Conservation (phyloP, 306 rosid species). For the Citrullus mucosospermus region DNA sequence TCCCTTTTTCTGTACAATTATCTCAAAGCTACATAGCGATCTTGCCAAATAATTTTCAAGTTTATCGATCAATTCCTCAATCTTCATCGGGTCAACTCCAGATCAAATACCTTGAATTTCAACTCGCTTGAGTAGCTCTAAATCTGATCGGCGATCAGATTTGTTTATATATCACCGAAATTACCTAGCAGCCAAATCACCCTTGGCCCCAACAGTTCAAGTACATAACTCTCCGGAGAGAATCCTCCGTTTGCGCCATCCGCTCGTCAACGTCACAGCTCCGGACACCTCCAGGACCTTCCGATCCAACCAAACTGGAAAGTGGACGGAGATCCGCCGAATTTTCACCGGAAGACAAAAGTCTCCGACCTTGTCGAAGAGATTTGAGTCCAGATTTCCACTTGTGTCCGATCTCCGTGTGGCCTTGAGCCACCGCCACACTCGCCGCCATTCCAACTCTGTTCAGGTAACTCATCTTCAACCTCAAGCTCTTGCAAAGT, state of each 20-base stretch:
- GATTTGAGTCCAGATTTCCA: constrained; percentile 48
- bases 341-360: constrained; percentile 22
- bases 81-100: neutral
- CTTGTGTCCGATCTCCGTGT: constrained; percentile 42
- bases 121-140: neutral
- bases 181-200: constrained; percentile 17
- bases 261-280: constrained; percentile 24
- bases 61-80: neutral
- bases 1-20: neutral
- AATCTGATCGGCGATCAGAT: neutral
- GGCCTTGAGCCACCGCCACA: constrained; percentile 59
- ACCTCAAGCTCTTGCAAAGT: neutral
- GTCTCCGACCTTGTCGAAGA: constrained; percentile 29
- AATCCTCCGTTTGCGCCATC: constrained; percentile 49
- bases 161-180: neutral
- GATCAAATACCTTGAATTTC: neutral
- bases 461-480: constrained; percentile 39
- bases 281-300: constrained; percentile 12
- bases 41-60: neutral
- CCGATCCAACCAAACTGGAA: constrained; percentile 30
- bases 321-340: constrained; percentile 22
- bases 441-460: constrained; percentile 65
- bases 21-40: constrained; percentile 1
- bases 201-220: constrained; percentile 93
- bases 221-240: constrained; percentile 76